These are phyloP conservation scores for Lachancea sp. DNA, from an alignment of 805 yeast genomes.

Conservation along the genomic window DNA sequence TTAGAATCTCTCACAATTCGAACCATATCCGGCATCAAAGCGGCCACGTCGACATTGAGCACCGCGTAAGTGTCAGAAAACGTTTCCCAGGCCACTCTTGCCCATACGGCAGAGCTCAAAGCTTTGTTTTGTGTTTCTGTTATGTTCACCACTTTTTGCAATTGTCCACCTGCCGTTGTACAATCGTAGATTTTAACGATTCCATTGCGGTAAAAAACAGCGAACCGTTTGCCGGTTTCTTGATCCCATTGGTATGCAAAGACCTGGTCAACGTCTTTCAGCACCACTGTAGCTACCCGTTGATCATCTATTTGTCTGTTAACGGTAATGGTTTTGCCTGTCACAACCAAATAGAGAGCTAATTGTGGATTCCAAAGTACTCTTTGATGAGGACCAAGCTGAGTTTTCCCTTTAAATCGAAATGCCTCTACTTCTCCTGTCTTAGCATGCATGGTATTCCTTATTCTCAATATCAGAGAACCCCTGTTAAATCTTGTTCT, in stretches of 20 bases:
- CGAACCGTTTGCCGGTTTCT: conserved; percentile 34
- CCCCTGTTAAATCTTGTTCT: no score
- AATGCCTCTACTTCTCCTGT: background rate
- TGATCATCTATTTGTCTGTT: conserved; percentile 16
- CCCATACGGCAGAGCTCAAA: conserved; percentile 1
- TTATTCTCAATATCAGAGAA: background rate
- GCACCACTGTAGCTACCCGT: conserved; percentile 15
- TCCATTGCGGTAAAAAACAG: conserved; percentile 42
- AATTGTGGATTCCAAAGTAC: conserved; percentile 16
- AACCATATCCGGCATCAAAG: conserved; percentile 19
- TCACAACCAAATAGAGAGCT: conserved; percentile 13
- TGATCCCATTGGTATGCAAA: conserved; percentile 22
- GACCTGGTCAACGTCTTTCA: conserved; percentile 18
- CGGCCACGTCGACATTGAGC: conserved; percentile 16
- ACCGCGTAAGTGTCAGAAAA: background rate
- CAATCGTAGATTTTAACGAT: conserved; percentile 45
- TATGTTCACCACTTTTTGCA: conserved; percentile 16
- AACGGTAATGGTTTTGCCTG: conserved; percentile 14
- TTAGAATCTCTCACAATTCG: conserved; percentile 17
- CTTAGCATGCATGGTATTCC: background rate
- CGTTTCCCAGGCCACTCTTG: background rate
- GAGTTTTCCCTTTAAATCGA: conserved; percentile 1
- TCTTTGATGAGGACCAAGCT: conserved; percentile 1
- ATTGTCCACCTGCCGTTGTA: conserved; percentile 19
- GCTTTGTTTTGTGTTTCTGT: background rate